A percentile compares a stretch with the other conserved stretches of the same genome.
These are phyloP conservation scores for Kalanchoe fedtschenkoi DNA, from an alignment of 164 flowering plant genomes.

Conservation along the genomic window DNA sequence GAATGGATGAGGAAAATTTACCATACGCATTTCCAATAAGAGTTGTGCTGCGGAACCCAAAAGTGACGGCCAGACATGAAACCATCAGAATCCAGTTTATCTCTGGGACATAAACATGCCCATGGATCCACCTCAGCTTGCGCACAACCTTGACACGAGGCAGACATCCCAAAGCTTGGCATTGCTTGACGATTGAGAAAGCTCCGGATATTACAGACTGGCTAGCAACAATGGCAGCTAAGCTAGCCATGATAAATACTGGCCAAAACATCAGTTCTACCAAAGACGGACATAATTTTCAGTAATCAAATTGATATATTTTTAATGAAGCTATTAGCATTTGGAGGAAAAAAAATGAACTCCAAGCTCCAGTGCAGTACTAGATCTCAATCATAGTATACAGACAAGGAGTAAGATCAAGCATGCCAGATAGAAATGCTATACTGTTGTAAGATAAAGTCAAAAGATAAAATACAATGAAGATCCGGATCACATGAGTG, in stretches of 20 bases:
- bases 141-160: slow-evolving; percentile 66
- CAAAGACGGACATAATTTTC: slow-evolving; percentile 8
- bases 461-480: not conserved
- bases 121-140: slow-evolving; percentile 39
- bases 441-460: not conserved
- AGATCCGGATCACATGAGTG: slow-evolving; percentile 4
- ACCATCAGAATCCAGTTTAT: slow-evolving; percentile 77
- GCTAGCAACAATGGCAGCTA: slow-evolving; percentile 54
- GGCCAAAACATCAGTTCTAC: slow-evolving; percentile 52
- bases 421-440: no score
- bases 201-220: slow-evolving; percentile 53
- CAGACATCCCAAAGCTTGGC: slow-evolving; percentile 61
- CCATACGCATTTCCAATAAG: slow-evolving; percentile 61
- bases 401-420: no score
- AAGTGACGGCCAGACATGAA: slow-evolving; percentile 35
- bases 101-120: slow-evolving; percentile 49
- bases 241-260: slow-evolving; percentile 33
- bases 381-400: no score
- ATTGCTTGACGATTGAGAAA: slow-evolving; percentile 49
- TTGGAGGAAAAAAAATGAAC: no score
- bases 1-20: slow-evolving; percentile 15
- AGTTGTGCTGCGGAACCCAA: slow-evolving; percentile 41
- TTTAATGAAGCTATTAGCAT: no score
- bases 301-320: no score
- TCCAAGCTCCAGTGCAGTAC: no score